phyloP scores from a whole-genome alignment of 148 eudicot species.

The Limonium bicolor region DNA sequence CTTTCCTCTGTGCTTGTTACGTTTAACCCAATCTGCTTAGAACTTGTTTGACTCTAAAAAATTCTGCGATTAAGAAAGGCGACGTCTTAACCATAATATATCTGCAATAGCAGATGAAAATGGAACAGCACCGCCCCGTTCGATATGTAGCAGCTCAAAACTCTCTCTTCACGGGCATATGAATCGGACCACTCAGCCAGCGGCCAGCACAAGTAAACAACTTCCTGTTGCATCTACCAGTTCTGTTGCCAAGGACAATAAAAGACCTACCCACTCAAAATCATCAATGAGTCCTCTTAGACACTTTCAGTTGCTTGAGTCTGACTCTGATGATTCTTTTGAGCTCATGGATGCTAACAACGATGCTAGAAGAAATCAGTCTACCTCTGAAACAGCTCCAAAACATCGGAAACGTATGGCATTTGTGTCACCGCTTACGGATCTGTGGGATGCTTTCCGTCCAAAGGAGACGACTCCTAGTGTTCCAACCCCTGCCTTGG shows the following conservation, averaged over 20 bases:
- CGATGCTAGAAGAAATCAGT: constrained; percentile 9
- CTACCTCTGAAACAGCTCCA: too few species aligned
- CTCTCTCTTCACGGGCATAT: constrained; percentile 38
- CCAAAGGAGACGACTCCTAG: constrained; percentile 18
- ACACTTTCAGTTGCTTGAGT: constrained; percentile 75
- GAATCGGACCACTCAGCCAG: constrained; percentile 33
- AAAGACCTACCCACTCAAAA: constrained; percentile 23
- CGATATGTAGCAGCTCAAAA: constrained; percentile 73
- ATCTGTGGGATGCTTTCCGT: constrained; percentile 55
- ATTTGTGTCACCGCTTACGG: too few species aligned
- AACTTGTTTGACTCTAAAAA: too few species aligned
- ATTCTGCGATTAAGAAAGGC: too few species aligned
- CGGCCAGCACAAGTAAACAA: constrained; percentile 21
- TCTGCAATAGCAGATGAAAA: constrained; percentile 19
- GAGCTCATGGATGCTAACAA: constrained; percentile 7
- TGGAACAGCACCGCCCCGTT: constrained; percentile 17
- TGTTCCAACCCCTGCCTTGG: constrained; percentile 74
- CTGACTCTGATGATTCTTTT: constrained; percentile 54
- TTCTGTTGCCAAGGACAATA: constrained; percentile 22
- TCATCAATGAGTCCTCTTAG: constrained; percentile 60
- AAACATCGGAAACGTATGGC: too few species aligned
- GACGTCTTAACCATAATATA: too few species aligned
- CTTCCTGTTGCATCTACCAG: constrained; percentile 21
- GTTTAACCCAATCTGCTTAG: too few species aligned
- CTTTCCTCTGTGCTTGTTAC: too few species aligned